Evolutionary conservation across 2,329 filamentous ascomycete genomes (phyloP).

Genomic region (Epichloe sp.): DNA sequence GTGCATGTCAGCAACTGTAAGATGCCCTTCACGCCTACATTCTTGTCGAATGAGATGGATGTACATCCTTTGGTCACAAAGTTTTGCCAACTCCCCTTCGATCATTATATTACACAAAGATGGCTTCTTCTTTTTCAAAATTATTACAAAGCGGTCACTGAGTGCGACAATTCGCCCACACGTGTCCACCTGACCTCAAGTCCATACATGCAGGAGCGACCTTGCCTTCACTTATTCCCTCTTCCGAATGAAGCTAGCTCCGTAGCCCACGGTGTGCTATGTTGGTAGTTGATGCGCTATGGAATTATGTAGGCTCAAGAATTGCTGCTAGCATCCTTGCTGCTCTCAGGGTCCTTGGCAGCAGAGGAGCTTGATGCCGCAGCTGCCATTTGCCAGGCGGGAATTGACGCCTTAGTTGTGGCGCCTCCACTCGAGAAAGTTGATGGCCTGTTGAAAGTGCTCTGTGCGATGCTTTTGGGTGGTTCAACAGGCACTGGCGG

Average conservation of each 20-base stretch:
- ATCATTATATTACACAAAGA: neutral
- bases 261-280: too few relatives aligned
- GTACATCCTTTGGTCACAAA: too few relatives aligned
- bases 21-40: neutral
- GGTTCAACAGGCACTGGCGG: constrained; percentile 15
- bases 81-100: too few relatives aligned
- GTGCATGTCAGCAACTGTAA: too few relatives aligned
- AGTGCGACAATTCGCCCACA: too few relatives aligned
- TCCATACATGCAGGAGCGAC: neutral
- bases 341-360: constrained; percentile 13
- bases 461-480: constrained; percentile 18
- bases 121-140: neutral
- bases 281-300: neutral
- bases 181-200: neutral
- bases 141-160: too few relatives aligned
- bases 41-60: neutral
- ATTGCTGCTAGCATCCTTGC: constrained; percentile 4
- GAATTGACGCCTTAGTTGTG: constrained; percentile 52
- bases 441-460: constrained; percentile 24
- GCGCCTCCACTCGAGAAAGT: constrained; percentile 15
- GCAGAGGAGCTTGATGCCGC: constrained; percentile 22
- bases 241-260: neutral
- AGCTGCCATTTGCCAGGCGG: constrained; percentile 67
- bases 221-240: too few relatives aligned
- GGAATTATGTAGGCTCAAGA: neutral